Percentiles rank a stretch among this genome's conserved stretches.
Evolutionary conservation across 2,329 filamentous ascomycete genomes (phyloP).

Genomic region (Pseudogymnoascus sp.): DNA sequence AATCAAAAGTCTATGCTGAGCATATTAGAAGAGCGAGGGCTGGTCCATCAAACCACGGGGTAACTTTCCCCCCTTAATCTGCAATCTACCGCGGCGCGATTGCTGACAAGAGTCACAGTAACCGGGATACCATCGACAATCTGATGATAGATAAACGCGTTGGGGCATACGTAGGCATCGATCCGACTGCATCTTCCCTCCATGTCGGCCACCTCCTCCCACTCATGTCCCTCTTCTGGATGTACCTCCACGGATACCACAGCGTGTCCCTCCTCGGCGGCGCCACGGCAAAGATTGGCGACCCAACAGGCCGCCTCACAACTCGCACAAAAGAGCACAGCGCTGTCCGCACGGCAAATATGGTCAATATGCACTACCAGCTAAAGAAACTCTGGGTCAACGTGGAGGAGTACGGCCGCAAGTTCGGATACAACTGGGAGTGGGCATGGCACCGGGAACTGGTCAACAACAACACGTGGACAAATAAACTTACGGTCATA

Average conservation of each 20-base stretch:
- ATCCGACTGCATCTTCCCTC: conserved; percentile 70
- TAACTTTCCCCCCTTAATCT: conserved; percentile 32
- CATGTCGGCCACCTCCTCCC: conserved; percentile 75
- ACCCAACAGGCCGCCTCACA: conserved; percentile 62
- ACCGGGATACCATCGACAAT: conserved; percentile 46
- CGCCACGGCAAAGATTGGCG: conserved; percentile 69
- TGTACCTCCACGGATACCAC: conserved; percentile 67
- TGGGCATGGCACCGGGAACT: conserved; percentile 60
- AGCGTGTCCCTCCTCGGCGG: conserved; percentile 62
- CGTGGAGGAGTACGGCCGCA: conserved; percentile 55
- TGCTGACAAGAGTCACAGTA: conserved; percentile 15
- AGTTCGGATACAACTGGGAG: conserved; percentile 57
- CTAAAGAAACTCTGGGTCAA: conserved; percentile 66
- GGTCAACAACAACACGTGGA: conserved; percentile 79
- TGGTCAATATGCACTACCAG: conserved; percentile 60
- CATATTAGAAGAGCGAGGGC: conserved; percentile 61
- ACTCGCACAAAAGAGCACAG: conserved; percentile 47
- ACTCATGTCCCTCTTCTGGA: conserved; percentile 77
- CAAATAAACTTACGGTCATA: conserved; percentile 60
- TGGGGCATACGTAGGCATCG: conserved; percentile 71
- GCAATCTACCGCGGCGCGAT: neutral
- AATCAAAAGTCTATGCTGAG: conserved; percentile 48
- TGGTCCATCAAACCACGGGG: conserved; percentile 67
- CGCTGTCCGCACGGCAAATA: conserved; percentile 51
- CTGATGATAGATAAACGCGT: conserved; percentile 58